These are phyloP conservation scores for Ceratobasidium sp. DNA, from an alignment of 1,284 basidiomycete genomes.

Conservation along the genomic window DNA sequence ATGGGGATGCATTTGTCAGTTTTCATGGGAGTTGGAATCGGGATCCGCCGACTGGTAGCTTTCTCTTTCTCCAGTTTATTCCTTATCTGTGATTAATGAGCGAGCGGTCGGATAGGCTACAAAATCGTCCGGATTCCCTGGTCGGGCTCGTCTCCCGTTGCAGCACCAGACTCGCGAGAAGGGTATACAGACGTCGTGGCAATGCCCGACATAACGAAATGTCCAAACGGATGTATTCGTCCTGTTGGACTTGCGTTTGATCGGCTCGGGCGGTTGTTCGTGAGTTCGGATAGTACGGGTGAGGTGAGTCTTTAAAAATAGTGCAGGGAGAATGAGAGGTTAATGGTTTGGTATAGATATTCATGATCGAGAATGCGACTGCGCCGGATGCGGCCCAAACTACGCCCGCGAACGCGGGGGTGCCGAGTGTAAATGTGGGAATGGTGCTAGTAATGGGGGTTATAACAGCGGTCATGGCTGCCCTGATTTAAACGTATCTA, in stretches of 20 bases:
- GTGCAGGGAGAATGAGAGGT: too few relatives aligned
- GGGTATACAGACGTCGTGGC: conserved; percentile 28
- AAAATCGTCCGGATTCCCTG: conserved; percentile 23
- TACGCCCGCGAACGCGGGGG: neutral
- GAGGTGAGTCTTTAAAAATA: conserved; percentile 21
- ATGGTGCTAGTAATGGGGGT: neutral
- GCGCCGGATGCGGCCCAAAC: conserved; percentile 1
- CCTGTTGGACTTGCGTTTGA: conserved; percentile 45
- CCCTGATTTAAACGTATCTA: conserved; percentile 7
- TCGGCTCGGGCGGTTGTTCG: conserved; percentile 39
- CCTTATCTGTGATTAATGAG: neutral
- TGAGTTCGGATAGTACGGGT: conserved; percentile 41
- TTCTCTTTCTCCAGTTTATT: neutral
- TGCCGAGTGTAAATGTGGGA: neutral
- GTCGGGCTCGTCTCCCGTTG: neutral
- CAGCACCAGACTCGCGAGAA: neutral
- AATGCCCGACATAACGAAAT: conserved; percentile 19
- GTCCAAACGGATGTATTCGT: conserved; percentile 35
- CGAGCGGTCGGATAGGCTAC: too few relatives aligned
- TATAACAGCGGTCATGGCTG: neutral
- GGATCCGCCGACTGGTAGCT: conserved; percentile 35
- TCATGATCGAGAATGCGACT: conserved; percentile 19
- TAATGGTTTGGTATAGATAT: neutral
- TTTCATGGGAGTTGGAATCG: conserved; percentile 46
- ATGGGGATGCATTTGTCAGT: conserved; percentile 41